Base-by-base conservation (phyloP, 2,329 filamentous ascomycete species). In the Cordyceps farinosa region DNA sequence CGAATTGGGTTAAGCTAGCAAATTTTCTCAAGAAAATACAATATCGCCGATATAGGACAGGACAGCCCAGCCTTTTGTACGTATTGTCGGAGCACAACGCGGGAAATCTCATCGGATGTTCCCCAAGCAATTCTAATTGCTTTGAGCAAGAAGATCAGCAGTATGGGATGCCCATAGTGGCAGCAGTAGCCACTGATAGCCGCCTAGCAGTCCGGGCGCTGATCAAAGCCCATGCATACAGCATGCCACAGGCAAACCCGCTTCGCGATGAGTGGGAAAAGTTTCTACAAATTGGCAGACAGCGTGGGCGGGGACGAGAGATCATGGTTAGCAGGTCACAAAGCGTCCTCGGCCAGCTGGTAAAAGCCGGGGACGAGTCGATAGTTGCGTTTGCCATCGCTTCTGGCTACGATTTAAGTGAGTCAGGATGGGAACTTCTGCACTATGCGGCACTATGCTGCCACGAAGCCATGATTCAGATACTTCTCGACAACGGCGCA, bases 21-120 rank as follows among this genome's bases (percentile, higher is more conserved):
- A 10, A 7, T 7, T 0, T 66, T 3, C 59, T 69, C 3, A 48
- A 68, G 50, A 52, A 30, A 1, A 22, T 61, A 3, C 0, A 29
- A 0, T 10, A 40, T 0, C 62, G 62, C 1, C 65, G 42, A 0
- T 29, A 15, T 3, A 7, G 17, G 22, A 22, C 8, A 8, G 9
- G 5, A 27, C 22, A 45, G 0, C 61, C 61, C 3, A 69, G 48
- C n/a, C 38, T 69, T 7, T 15, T 68, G 5, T 69, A 64, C 40
- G 34, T 65, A 3, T 29, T 65, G 5, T 57, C 64, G 3, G 61
- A 65, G 29, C 38, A 61, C 51, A 50, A 59, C 11, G 42, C 44
- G 7, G 30, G 11, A 5, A 52, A 48, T 10, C 38, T 52, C 1
- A 45, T 58, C 29, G 17, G 27, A 1, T 7, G 27, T 8, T 15